These are phyloP conservation scores for Sugiyamaella lignohabitans DNA, from an alignment of 805 yeast species.

Conservation along the genomic window DNA sequence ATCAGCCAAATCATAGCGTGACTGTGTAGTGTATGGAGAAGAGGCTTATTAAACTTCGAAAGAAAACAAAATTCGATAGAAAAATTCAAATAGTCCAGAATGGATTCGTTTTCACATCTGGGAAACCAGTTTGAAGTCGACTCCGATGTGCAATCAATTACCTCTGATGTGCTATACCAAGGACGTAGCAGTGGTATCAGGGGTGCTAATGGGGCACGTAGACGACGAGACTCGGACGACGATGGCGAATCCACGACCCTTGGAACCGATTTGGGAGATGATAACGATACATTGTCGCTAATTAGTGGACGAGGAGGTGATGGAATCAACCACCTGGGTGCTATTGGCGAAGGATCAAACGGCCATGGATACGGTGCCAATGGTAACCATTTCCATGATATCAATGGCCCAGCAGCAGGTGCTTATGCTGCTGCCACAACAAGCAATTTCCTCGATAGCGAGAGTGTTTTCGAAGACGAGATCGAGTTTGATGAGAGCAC, in stretches of 20 bases:
- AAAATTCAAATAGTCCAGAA: too few relatives aligned
- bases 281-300: constrained; percentile 1
- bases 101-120: constrained; percentile 18
- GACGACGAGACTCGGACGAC: constrained; percentile 1
- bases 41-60: too few relatives aligned
- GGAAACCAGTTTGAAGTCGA: constrained; percentile 15
- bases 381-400: neutral
- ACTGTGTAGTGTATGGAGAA: too few relatives aligned
- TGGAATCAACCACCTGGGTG: neutral
- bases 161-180: constrained; percentile 25
- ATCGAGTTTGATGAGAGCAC: constrained; percentile 21
- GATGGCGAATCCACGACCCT: constrained; percentile 5
- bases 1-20: too few relatives aligned
- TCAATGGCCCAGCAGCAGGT: neutral
- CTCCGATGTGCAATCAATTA: constrained; percentile 26
- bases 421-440: neutral
- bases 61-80: too few relatives aligned
- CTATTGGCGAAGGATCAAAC: neutral
- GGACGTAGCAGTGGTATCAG: too few relatives aligned
- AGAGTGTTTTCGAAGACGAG: constrained; percentile 14
- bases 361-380: neutral
- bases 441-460: constrained; percentile 8
- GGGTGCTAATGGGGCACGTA: constrained; percentile 4
- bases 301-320: neutral
- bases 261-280: constrained; percentile 19